A percentile compares a stretch with the other conserved stretches of the same genome.
phyloP scores from a whole-genome alignment of 306 rosid genomes.

The Quercus variabilis region DNA sequence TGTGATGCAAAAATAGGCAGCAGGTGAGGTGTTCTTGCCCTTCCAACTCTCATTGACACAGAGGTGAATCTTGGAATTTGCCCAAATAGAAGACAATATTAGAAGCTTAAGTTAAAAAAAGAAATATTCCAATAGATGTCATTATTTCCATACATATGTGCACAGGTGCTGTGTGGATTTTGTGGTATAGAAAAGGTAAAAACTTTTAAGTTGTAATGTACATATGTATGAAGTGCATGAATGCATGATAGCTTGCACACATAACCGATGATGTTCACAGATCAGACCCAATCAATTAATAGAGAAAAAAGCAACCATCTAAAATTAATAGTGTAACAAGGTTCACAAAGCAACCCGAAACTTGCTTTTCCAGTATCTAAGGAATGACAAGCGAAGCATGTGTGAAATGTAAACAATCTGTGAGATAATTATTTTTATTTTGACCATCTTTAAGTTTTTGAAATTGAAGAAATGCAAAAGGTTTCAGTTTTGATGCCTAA shows the following conservation, averaged over 20 bases:
- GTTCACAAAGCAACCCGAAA: neutral
- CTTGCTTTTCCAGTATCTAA: neutral
- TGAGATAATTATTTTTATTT: neutral
- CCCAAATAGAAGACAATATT: neutral
- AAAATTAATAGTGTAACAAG: neutral
- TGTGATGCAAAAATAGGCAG: neutral
- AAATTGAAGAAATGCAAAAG: neutral
- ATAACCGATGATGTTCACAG: neutral
- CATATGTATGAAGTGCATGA: neutral
- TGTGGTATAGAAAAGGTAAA: neutral
- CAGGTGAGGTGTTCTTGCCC: neutral
- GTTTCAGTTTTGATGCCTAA: neutral
- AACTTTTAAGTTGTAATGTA: neutral
- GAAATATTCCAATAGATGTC: neutral
- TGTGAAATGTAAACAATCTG: neutral
- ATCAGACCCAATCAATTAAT: neutral
- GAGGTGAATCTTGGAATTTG: neutral
- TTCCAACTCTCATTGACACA: neutral
- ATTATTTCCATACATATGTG: neutral
- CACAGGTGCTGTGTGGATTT: neutral
- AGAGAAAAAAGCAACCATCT: neutral
- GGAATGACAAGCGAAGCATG: conserved; percentile 8
- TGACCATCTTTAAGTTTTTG: neutral
- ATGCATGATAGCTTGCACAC: neutral
- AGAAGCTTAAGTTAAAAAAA: neutral